Evolutionary conservation across 2,329 filamentous ascomycete genomes (phyloP).

Genomic region (Neonectria hederae): DNA sequence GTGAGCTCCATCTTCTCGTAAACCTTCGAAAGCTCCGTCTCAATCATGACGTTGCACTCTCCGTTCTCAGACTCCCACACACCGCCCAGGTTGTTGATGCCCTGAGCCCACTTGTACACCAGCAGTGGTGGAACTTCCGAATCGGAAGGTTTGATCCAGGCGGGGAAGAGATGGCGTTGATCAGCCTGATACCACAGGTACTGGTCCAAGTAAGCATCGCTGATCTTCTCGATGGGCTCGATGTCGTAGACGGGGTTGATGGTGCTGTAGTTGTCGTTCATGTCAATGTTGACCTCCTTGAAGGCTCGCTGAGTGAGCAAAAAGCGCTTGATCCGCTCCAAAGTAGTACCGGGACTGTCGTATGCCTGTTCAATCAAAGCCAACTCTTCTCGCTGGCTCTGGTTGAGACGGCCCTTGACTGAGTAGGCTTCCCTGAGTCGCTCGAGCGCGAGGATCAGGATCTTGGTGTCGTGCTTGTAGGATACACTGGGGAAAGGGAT

Average conservation of each 20-base stretch:
- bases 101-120: constrained; percentile 99
- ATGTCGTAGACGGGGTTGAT: constrained; percentile 99
- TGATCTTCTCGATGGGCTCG: constrained; percentile 99
- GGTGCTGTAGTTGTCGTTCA: constrained; percentile 99
- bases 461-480: constrained; percentile 99
- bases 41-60: constrained; percentile 98
- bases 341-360: constrained; percentile 93
- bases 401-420: constrained; percentile 94
- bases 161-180: constrained; percentile 94
- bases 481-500: constrained; percentile 99
- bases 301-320: constrained; percentile 96
- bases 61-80: constrained; percentile 95
- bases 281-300: constrained; percentile 99
- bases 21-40: constrained; percentile 98
- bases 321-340: constrained; percentile 97
- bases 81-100: constrained; percentile 96
- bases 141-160: constrained; percentile 99
- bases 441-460: constrained; percentile 93
- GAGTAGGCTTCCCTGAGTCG: constrained; percentile 95
- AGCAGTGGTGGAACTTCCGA: constrained; percentile 95
- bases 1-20: constrained; percentile 99
- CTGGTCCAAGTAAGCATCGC: constrained; percentile 97
- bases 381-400: constrained; percentile 96
- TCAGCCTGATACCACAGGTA: constrained; percentile 99
- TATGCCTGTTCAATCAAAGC: constrained; percentile 98